phyloP scores from a whole-genome alignment of 2,329 filamentous ascomycete genomes.

The Penicillium sp. region DNA sequence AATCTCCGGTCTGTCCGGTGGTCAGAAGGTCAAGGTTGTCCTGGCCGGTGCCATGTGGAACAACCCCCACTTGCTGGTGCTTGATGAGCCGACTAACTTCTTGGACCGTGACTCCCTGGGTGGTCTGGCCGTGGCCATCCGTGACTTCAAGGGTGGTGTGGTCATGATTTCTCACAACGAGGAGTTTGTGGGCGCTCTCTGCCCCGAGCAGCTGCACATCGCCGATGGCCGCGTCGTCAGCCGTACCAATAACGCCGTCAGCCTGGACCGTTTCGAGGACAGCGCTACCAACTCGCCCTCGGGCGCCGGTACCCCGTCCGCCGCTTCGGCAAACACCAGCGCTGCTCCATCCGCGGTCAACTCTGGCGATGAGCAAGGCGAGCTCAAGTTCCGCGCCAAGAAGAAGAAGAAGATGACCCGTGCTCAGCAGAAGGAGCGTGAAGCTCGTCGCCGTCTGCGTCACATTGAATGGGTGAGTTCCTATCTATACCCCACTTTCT shows the following conservation, averaged over 20 bases:
- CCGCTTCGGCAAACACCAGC: slow-evolving; percentile 56
- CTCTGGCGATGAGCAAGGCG: slow-evolving; percentile 69
- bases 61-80: slow-evolving; percentile 92
- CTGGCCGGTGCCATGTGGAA: slow-evolving; percentile 97
- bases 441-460: slow-evolving; percentile 77
- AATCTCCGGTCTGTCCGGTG: slow-evolving; percentile 90
- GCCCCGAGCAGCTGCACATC: slow-evolving; percentile 95
- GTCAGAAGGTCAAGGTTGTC: slow-evolving; percentile 98
- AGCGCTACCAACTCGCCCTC: slow-evolving; percentile 56
- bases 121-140: slow-evolving; percentile 93
- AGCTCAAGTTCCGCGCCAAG: slow-evolving; percentile 83
- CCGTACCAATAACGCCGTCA: slow-evolving; percentile 69
- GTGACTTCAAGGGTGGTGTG: slow-evolving; percentile 96
- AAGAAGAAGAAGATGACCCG: slow-evolving; percentile 99
- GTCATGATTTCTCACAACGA: slow-evolving; percentile 99
- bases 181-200: slow-evolving; percentile 93
- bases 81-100: slow-evolving; percentile 99
- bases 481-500: neutral
- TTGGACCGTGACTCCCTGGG: slow-evolving; percentile 96
- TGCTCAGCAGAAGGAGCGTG: slow-evolving; percentile 89
- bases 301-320: slow-evolving; percentile 49
- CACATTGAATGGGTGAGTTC: slow-evolving; percentile 60
- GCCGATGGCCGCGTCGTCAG: slow-evolving; percentile 80
- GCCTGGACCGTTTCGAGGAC: slow-evolving; percentile 83
- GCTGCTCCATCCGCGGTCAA: slow-evolving; percentile 63